Base-by-base conservation (phyloP, 2,329 filamentous ascomycete species). In the Colletotrichum phormii region DNA sequence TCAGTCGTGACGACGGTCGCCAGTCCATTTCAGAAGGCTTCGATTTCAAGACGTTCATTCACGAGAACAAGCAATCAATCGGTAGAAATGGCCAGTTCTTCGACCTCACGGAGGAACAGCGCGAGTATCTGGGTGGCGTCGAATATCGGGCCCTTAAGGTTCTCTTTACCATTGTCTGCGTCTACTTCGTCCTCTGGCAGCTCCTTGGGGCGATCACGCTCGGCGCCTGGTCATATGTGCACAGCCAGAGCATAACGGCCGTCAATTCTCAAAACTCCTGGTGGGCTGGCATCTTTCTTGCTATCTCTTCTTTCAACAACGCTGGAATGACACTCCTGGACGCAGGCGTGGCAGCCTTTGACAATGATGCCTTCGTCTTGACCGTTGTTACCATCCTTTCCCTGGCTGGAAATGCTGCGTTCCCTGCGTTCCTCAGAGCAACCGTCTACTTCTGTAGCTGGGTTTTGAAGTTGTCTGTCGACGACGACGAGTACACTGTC, bases 261-360 rank as follows among this genome's bases (percentile, higher is more conserved):
- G 80, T 78, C 7, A 92, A 93, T 77, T 89, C 87, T 13, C 85
- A 91, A 69, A 89, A 90, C 72, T 89, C 91, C 46, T 93, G 89
- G 89, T 93, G 91, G 91, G 84, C 90, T 2, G 91, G 91, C 51
- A 87, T 90, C 59, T 94, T 93, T 81, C 90, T 92, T 74, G 89
- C 89, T 5, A 87, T 90, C 13, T 92, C 90, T 26, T 91, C 91
- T 0, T 93, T 93, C 80, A 93, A 92, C 81, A 93, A 93, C 76
- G 90, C 87, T 15, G 91, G 91, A 42, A 92, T 94, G 90, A 89
- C 88, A 22, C 83, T 93, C 49, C 81, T 93, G 26, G 91, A 93
- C 78, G 86, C 88, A 49, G 92, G 92, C 77, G 91, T 94, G 84
- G 83, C 88, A 3, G 88, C 89, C 0, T 92, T 91, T 68, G 86